These are phyloP conservation scores for Solidago caesia DNA, from an alignment of 129 eudicot species.

Conservation along the genomic window DNA sequence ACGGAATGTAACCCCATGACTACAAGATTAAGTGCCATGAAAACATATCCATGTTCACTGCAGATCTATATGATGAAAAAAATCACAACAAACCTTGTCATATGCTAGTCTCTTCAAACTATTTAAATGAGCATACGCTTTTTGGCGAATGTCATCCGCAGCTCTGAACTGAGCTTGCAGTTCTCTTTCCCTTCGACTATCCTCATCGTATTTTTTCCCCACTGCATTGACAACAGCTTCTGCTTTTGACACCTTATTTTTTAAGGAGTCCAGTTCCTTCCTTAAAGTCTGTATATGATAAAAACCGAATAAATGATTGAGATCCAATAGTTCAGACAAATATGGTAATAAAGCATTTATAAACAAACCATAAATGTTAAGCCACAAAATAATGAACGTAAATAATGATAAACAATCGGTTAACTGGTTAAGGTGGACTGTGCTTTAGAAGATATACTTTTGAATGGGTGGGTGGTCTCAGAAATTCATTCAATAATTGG, in stretches of 20 bases:
- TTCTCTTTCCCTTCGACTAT: conserved; percentile 48
- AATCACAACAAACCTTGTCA: conserved; percentile 65
- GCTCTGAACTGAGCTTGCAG: conserved; percentile 54
- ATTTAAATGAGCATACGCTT: conserved; percentile 44
- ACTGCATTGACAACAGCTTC: conserved; percentile 40
- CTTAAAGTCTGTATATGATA: conserved; percentile 51
- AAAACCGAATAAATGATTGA: conserved; percentile 19
- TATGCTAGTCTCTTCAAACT: conserved; percentile 46
- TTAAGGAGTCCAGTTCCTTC: conserved; percentile 66
- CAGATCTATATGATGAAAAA: conserved; percentile 6
- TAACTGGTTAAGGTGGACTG: not conserved
- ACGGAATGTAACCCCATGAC: conserved; percentile 10
- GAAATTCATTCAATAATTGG: not conserved
- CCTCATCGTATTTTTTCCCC: conserved; percentile 51
- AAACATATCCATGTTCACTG: conserved; percentile 18
- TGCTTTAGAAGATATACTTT: not conserved
- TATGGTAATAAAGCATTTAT: not conserved
- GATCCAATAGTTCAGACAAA: not conserved
- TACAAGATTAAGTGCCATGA: conserved; percentile 5
- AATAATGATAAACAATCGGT: conserved; percentile 2
- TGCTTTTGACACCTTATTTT: conserved; percentile 49
- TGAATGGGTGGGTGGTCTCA: not conserved
- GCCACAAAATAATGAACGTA: conserved; percentile 3
- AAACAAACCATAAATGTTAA: not conserved
- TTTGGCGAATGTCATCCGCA: conserved; percentile 74